phyloP scores from a whole-genome alignment of 169 alveolate species.

The Fabrea salina region DNA sequence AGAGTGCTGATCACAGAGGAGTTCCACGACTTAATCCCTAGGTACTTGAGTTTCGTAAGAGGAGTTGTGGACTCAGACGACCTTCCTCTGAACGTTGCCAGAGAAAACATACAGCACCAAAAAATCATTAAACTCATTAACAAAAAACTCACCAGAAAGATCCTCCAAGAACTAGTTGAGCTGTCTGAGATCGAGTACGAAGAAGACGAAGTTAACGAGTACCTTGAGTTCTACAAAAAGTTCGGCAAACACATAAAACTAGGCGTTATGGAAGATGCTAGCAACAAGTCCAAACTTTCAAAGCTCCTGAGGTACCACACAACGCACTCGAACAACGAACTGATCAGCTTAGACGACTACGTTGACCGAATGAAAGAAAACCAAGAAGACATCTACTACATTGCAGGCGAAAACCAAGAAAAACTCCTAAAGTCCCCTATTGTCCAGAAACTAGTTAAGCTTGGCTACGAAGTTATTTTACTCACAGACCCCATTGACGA shows the following conservation, averaged over 20 bases:
- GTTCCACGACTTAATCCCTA: constrained; percentile 92
- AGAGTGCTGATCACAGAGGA: constrained; percentile 93
- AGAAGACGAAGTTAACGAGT: constrained; percentile 82
- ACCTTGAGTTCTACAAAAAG: constrained; percentile 87
- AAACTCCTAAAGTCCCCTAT: constrained; percentile 88
- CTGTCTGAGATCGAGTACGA: constrained; percentile 83
- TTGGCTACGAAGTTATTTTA: constrained; percentile 92
- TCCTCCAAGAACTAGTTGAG: constrained; percentile 91
- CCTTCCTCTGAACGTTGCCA: constrained; percentile 93
- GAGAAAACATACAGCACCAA: constrained; percentile 92
- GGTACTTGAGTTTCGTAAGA: constrained; percentile 89
- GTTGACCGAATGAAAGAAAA: constrained; percentile 91
- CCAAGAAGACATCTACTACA: constrained; percentile 91
- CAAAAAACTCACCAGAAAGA: constrained; percentile 96
- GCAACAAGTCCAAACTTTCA: constrained; percentile 90
- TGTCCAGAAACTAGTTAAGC: constrained; percentile 88
- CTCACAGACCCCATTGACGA: constrained; percentile 95
- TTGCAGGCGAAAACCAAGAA: constrained; percentile 85
- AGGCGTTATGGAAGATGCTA: constrained; percentile 95
- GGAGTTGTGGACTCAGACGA: constrained; percentile 97
- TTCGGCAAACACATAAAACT: constrained; percentile 90
- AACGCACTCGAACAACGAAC: constrained; percentile 77
- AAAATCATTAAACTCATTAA: constrained; percentile 90
- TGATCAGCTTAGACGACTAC: constrained; percentile 87
- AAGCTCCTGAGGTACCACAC: constrained; percentile 90